Base-by-base conservation (phyloP, 73 alveolate genomes). In the Tetrahymena elliotti region DNA sequence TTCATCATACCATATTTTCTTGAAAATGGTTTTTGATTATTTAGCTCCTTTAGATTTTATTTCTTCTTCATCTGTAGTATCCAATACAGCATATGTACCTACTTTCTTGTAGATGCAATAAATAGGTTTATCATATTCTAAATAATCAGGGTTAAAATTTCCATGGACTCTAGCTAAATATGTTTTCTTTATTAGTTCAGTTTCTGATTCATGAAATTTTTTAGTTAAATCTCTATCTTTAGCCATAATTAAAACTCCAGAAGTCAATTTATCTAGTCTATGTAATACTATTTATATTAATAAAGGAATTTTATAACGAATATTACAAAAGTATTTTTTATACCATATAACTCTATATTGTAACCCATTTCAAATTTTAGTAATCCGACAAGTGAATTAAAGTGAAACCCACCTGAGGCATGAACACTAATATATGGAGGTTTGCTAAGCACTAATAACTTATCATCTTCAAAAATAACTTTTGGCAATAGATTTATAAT, bases 381-480 rank as follows among this genome's bases (percentile, higher is more conserved):
- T 13, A 99, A 96, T 53, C 97, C 97, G 35, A 95, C 97, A 20
- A 99, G 96, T 31, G 99, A 95, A 96, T 99, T 99, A 95, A 97
- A 97, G 68, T 98, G 97, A 95, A 97, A 99, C 35, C 97, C 99
- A 2, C 99, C 99, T 31, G 99, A 97, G 37, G 99, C 98, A 96
- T 99, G 99, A 13, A 98, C 99, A 33, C 99, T 99, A 98, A 98
- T 97, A 10, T 99, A 98, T 33, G 99, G 96, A 20, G 99, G 99
- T 95, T 99, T 99, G 93, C 98, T 97, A 22, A 99, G 99, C 10
- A 97, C 98, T 37, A 99, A 93, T 83, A 93, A 97, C 54, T 99
- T 94, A 20, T 97, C 97, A 96, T 97, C 98, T 82, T 98, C 99
- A 94, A 83, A 93, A 38, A 98, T 94, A 83, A 98, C 97, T 92